Evolutionary conservation across 192 early-diverging fungal genomes (phyloP).

Genomic region (Thamnidium elegans): DNA sequence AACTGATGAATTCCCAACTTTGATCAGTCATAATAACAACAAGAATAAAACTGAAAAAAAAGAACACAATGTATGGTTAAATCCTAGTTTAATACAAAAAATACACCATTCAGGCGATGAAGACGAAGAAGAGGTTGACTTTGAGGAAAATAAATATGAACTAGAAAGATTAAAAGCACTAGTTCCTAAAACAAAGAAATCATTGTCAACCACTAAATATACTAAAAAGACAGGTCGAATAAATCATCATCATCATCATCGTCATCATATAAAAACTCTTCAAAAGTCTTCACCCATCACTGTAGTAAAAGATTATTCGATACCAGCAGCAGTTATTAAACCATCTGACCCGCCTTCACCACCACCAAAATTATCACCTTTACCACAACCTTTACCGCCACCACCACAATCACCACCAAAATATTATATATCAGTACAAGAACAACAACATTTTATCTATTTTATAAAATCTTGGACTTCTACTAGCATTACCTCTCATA

Average conservation of each 20-base stretch:
- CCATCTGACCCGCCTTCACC: too few relatives aligned
- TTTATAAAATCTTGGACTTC: slow-evolving; percentile 12
- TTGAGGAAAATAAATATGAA: slow-evolving; percentile 3
- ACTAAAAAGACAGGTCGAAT: neutral
- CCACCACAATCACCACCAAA: too few relatives aligned
- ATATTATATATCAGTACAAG: neutral
- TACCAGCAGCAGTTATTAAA: neutral
- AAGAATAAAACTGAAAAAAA: neutral
- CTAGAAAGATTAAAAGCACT: slow-evolving; percentile 13
- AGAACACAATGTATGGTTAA: slow-evolving; percentile 6
- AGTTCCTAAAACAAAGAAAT: slow-evolving; percentile 14
- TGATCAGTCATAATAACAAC: neutral
- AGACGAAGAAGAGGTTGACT: slow-evolving; percentile 9
- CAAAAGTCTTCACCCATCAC: neutral
- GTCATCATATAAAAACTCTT: neutral
- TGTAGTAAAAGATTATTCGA: too few relatives aligned
- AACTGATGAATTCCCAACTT: too few relatives aligned
- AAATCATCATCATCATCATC: slow-evolving; percentile 3
- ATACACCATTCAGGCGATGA: slow-evolving; percentile 2
- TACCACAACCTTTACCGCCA: too few relatives aligned
- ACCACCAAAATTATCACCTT: too few relatives aligned
- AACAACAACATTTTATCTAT: slow-evolving; percentile 3
- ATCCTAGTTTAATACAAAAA: slow-evolving; percentile 14
- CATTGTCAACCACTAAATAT: neutral
- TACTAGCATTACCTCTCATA: neutral